A percentile compares a stretch with the other conserved stretches of the same genome.
Conservation (phyloP, 2,329 filamentous ascomycete genomes). For the Lojkania enalia region DNA sequence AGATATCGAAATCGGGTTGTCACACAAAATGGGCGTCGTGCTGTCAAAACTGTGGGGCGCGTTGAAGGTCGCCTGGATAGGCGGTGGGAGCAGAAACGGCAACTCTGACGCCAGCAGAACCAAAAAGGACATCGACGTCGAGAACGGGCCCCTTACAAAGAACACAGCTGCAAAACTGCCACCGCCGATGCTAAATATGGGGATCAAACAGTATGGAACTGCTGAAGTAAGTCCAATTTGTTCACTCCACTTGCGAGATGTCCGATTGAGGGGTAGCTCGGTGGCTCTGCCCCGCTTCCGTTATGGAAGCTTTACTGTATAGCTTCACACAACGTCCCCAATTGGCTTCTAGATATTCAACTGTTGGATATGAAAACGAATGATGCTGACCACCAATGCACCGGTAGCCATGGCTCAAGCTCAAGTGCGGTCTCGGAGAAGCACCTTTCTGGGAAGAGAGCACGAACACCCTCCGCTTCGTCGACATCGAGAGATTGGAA, state of each 20-base stretch:
- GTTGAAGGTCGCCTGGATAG: conserved; percentile 24
- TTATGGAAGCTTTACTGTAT: too few relatives aligned
- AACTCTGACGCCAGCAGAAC: neutral
- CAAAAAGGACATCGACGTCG: conserved; percentile 11
- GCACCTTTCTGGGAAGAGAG: conserved; percentile 72
- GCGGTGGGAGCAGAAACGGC: conserved; percentile 18
- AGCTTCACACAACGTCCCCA: too few relatives aligned
- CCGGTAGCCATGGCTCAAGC: conserved; percentile 57
- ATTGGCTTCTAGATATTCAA: too few relatives aligned
- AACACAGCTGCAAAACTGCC: conserved; percentile 18
- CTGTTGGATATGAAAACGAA: too few relatives aligned
- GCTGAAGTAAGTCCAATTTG: conserved; percentile 45
- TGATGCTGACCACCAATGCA: too few relatives aligned
- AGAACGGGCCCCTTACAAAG: conserved; percentile 13
- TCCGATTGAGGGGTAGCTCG: conserved; percentile 36
- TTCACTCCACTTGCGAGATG: too few relatives aligned
- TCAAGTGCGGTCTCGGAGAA: conserved; percentile 70
- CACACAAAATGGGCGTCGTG: conserved; percentile 32
- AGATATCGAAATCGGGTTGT: conserved; percentile 25
- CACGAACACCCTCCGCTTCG: conserved; percentile 70
- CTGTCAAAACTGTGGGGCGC: conserved; percentile 41
- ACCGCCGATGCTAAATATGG: conserved; percentile 24
- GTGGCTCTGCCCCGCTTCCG: too few relatives aligned
- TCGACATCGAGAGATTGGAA: conserved; percentile 79
- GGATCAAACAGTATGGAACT: conserved; percentile 40